phyloP scores from a whole-genome alignment of 1,139 yeast species.

The Insectozyma bohioensis region DNA sequence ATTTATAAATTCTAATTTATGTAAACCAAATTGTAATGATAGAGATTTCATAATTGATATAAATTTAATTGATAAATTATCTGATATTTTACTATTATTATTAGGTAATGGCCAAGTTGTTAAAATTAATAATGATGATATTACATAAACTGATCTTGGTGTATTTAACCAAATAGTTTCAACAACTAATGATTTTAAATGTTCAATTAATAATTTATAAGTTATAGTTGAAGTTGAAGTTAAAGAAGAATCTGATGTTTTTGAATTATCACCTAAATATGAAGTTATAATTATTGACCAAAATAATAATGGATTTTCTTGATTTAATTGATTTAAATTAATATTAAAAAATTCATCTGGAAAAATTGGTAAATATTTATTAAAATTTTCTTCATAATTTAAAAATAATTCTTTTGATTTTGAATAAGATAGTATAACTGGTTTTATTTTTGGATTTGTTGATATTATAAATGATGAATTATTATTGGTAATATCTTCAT shows the following conservation, averaged over 20 bases:
- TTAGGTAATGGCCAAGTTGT: slow-evolving; percentile 52
- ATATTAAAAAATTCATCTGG: slow-evolving; percentile 37
- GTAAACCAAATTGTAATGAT: slow-evolving; percentile 46
- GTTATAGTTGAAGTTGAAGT: too few species aligned
- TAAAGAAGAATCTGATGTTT: too few species aligned
- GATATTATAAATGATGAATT: slow-evolving; percentile 10
- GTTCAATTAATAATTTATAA: slow-evolving; percentile 30
- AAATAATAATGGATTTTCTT: slow-evolving; percentile 38
- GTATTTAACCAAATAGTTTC: slow-evolving; percentile 46
- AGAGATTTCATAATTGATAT: slow-evolving; percentile 42
- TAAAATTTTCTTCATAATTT: slow-evolving; percentile 33
- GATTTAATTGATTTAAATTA: slow-evolving; percentile 22
- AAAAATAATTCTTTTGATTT: slow-evolving; percentile 31
- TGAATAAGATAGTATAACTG: slow-evolving; percentile 26
- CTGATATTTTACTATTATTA: slow-evolving; percentile 28
- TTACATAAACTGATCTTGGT: slow-evolving; percentile 44
- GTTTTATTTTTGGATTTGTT: slow-evolving; percentile 12
- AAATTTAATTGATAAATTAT: slow-evolving; percentile 39
- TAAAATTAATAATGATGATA: slow-evolving; percentile 39
- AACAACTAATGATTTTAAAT: slow-evolving; percentile 41
- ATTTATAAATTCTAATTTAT: slow-evolving; percentile 41
- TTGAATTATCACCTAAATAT: slow-evolving; percentile 19
- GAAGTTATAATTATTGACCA: slow-evolving; percentile 45
- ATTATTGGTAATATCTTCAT: slow-evolving; percentile 5
- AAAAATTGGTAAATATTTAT: slow-evolving; percentile 40